phyloP scores from a whole-genome alignment of 371 early-diverging fungal genomes.

The Globomyces sp. region DNA sequence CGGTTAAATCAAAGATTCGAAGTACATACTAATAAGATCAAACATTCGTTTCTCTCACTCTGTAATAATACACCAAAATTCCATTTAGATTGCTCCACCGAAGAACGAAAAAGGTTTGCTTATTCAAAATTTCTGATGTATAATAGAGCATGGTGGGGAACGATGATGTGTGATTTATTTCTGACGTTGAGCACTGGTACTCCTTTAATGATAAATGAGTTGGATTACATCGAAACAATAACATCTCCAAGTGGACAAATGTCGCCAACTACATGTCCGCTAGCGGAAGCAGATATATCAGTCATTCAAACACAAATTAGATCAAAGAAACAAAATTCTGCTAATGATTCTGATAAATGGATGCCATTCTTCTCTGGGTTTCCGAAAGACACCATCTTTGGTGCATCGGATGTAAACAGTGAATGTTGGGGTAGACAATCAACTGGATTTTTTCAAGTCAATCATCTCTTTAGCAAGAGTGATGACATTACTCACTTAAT shows the following conservation, averaged over 20 bases:
- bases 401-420: conserved; percentile 20
- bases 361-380: conserved; percentile 25
- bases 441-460: conserved; percentile 19
- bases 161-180: conserved; percentile 22
- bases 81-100: not conserved
- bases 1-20: conserved; percentile 25
- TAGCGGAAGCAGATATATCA: conserved; percentile 2
- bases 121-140: not conserved
- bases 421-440: conserved; percentile 17
- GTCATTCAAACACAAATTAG: conserved; percentile 21
- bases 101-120: conserved; percentile 22
- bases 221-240: conserved; percentile 21
- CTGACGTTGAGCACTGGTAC: conserved; percentile 17
- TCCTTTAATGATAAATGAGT: conserved; percentile 24
- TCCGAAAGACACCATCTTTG: conserved; percentile 29
- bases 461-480: conserved; percentile 19
- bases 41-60: conserved; percentile 23
- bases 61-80: conserved; percentile 24
- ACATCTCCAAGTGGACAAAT: conserved; percentile 5
- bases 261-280: conserved; percentile 11
- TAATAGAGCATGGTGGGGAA: conserved; percentile 29
- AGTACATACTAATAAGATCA: conserved; percentile 6
- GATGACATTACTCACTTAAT: conserved; percentile 16
- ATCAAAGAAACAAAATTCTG: not conserved
- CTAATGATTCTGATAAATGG: conserved; percentile 20